Conservation (phyloP, 768 basidiomycete genomes). For the Tulasnella sp. region DNA sequence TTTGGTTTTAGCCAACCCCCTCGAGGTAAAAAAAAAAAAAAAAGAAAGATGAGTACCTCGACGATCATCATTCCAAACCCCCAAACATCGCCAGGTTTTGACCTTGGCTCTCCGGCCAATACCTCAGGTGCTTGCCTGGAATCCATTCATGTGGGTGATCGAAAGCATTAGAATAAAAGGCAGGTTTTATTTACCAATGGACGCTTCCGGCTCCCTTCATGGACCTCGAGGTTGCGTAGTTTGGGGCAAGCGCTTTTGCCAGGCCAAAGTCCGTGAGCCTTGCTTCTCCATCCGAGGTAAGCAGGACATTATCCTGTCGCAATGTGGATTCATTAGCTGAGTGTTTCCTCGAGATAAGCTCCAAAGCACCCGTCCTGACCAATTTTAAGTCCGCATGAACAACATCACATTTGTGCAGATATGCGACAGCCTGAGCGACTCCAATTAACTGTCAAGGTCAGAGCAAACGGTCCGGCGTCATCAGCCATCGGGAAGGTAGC, state of each 20-base stretch:
- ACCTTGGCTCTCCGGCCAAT: background rate
- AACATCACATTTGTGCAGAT: background rate
- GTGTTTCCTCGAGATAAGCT: background rate
- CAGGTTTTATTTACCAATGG: background rate
- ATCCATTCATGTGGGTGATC: background rate
- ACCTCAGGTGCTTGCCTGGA: conserved; percentile 12
- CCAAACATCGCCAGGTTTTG: background rate
- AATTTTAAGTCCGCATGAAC: conserved; percentile 15
- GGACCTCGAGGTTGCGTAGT: background rate
- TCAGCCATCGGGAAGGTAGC: no score
- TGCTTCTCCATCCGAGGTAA: background rate
- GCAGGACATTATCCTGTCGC: conserved; percentile 6
- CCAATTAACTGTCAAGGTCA: conserved; percentile 7
- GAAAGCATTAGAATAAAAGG: background rate
- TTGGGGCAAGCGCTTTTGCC: background rate
- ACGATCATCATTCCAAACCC: conserved; percentile 13
- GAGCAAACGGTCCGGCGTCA: background rate
- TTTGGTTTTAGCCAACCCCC: background rate
- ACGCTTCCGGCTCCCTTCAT: background rate
- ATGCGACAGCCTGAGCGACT: background rate
- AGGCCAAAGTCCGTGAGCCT: conserved; percentile 13
- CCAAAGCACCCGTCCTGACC: background rate
- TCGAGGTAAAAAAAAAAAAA: background rate
- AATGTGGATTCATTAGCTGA: background rate
- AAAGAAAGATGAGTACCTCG: conserved; percentile 5